Percentiles rank a stretch among this genome's conserved stretches.
Conservation (phyloP, 345 rosid genomes). For the Populus tremula region DNA sequence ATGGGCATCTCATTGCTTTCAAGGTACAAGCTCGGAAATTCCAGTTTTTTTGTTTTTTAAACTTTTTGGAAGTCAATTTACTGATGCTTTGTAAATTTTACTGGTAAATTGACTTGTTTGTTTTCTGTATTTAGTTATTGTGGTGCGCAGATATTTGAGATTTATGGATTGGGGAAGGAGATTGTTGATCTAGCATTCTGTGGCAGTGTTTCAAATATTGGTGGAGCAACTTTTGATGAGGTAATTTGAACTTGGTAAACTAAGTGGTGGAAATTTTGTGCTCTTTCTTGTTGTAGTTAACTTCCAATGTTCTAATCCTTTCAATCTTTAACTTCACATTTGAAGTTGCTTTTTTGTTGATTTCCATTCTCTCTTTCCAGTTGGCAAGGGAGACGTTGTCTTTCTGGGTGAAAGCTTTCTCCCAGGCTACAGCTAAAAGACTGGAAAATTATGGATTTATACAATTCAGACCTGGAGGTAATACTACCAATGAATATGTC, state of each 20-base stretch:
- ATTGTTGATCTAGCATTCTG: conserved; percentile 80
- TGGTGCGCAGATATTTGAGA: conserved; percentile 98
- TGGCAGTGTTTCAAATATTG: conserved; percentile 81
- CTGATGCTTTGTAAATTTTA: not conserved
- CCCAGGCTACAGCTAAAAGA: conserved; percentile 95
- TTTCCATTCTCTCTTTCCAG: conserved; percentile 43
- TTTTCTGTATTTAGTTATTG: conserved; percentile 66
- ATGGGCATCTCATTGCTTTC: conserved; percentile 99
- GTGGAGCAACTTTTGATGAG: conserved; percentile 93
- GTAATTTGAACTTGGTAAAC: conserved; percentile 28
- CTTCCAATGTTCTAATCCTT: not conserved
- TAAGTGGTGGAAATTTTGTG: not conserved
- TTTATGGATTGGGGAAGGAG: conserved; percentile 88
- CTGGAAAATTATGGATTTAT: conserved; percentile 94
- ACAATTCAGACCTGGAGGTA: conserved; percentile 97
- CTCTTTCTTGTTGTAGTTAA: not conserved
- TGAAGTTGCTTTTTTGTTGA: conserved; percentile 1
- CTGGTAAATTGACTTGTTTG: conserved; percentile 23
- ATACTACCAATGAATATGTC: not conserved
- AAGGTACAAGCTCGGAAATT: conserved; percentile 49
- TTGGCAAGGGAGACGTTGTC: conserved; percentile 92
- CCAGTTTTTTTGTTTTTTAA: not conserved
- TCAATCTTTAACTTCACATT: not conserved
- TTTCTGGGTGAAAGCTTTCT: conserved; percentile 98
- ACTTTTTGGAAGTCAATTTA: not conserved